These are phyloP conservation scores for Exophiala lecanii-corni DNA, from an alignment of 2,329 filamentous ascomycete genomes.

Conservation along the genomic window DNA sequence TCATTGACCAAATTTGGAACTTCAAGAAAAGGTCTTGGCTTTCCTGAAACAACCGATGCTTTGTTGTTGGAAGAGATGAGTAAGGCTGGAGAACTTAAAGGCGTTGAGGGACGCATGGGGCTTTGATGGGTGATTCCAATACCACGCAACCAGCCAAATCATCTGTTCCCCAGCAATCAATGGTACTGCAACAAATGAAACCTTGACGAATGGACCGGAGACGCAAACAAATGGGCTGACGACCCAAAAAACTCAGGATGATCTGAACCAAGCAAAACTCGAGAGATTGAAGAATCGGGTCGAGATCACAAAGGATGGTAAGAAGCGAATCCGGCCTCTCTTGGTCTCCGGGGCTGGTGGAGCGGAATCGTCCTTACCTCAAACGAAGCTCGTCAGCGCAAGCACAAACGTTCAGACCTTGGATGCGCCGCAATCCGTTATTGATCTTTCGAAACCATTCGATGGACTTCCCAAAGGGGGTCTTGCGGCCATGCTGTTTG, in stretches of 20 bases:
- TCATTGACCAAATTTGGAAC: conserved; percentile 88
- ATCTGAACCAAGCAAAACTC: conserved; percentile 56
- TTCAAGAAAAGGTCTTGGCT: conserved; percentile 79
- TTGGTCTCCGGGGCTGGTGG: conserved; percentile 85
- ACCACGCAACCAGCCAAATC: conserved; percentile 38
- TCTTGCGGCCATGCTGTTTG: conserved; percentile 76
- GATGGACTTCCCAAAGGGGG: conserved; percentile 90
- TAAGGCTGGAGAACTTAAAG: conserved; percentile 83
- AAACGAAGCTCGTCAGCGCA: conserved; percentile 79
- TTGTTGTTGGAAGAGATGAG: conserved; percentile 83
- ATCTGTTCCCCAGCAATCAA: conserved; percentile 36
- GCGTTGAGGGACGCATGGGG: conserved; percentile 95
- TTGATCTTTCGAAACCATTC: conserved; percentile 90
- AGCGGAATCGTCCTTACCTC: conserved; percentile 80
- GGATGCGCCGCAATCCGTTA: conserved; percentile 67
- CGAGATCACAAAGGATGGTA: conserved; percentile 92
- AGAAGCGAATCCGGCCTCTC: conserved; percentile 88
- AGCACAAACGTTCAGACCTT: conserved; percentile 46
- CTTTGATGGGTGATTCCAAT: conserved; percentile 84
- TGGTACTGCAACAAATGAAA: conserved; percentile 37
- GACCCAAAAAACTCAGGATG: conserved; percentile 34
- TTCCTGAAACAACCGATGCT: conserved; percentile 87
- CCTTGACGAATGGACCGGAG: conserved; percentile 34
- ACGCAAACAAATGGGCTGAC: conserved; percentile 15
- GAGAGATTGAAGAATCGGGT: conserved; percentile 82